Percentiles rank a stretch among this genome's conserved stretches.
Evolutionary conservation across 805 yeast species (phyloP).

Genomic region (Starmerella etchellsii): DNA sequence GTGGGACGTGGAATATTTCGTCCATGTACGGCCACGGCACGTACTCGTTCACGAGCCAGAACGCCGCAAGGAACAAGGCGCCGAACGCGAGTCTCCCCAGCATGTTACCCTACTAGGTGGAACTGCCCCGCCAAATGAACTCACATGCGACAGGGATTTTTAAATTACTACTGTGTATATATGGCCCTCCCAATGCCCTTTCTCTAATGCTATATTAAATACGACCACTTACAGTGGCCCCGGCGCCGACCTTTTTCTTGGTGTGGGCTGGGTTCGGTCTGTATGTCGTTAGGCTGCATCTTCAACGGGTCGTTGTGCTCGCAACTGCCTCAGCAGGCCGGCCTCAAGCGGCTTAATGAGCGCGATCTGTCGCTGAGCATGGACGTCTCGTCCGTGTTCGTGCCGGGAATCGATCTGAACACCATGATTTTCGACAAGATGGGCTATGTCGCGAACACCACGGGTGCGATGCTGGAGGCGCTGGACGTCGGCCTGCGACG

Average conservation of each 20-base stretch:
- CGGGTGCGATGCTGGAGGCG: conserved; percentile 18
- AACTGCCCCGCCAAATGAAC: too few relatives aligned
- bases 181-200: too few relatives aligned
- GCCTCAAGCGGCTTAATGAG: conserved; percentile 24
- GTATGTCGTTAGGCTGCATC: conserved; percentile 20
- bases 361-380: conserved; percentile 26
- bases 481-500: conserved; percentile 29
- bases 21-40: conserved; percentile 34
- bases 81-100: not conserved
- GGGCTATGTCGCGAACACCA: conserved; percentile 25
- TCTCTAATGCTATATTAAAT: too few relatives aligned
- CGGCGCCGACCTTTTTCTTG: too few relatives aligned
- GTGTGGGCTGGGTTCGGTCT: too few relatives aligned
- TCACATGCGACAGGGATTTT: too few relatives aligned
- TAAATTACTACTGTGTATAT: too few relatives aligned
- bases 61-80: not conserved
- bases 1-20: conserved; percentile 77
- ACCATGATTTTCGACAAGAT: conserved; percentile 22
- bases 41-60: conserved; percentile 6
- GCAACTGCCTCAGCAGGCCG: conserved; percentile 13
- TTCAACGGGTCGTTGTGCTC: conserved; percentile 17
- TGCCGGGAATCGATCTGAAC: conserved; percentile 28
- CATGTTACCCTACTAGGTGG: not conserved
- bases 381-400: conserved; percentile 26
- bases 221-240: too few relatives aligned